Conservation (phyloP, 169 alveolate species). For the Blepharisma undulans region DNA sequence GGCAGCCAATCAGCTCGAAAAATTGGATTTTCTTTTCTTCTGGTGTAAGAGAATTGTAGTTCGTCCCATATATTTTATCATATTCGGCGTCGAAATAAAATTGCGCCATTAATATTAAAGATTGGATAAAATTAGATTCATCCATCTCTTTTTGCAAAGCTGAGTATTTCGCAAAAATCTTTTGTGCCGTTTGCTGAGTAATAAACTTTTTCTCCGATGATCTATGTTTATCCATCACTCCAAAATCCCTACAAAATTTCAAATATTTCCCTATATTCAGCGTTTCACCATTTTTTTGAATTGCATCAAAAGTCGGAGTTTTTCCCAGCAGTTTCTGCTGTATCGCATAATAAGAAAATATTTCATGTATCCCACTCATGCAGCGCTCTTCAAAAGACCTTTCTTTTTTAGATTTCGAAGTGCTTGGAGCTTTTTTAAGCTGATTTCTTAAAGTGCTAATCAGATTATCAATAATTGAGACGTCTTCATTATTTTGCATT, state of each 20-base stretch:
- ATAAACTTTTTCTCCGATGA: not conserved
- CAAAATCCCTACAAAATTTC: slow-evolving; percentile 52
- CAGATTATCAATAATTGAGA: not conserved
- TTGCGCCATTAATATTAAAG: not conserved
- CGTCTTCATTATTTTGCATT: not conserved
- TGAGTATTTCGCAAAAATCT: not conserved
- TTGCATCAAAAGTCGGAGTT: slow-evolving; percentile 63
- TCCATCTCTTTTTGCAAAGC: slow-evolving; percentile 10
- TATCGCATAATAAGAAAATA: slow-evolving; percentile 49
- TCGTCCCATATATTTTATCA: not conserved
- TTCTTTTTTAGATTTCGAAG: not conserved
- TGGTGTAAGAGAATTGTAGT: not conserved
- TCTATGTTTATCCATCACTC: not conserved
- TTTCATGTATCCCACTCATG: slow-evolving; percentile 40
- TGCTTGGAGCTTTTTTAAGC: not conserved
- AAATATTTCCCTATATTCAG: slow-evolving; percentile 61
- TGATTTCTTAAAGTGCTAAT: not conserved
- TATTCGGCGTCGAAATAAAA: slow-evolving; percentile 10
- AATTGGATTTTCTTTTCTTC: not conserved
- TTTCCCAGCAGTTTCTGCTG: slow-evolving; percentile 55
- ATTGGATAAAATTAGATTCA: not conserved
- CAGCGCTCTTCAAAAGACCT: slow-evolving; percentile 30
- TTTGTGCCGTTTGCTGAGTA: not conserved
- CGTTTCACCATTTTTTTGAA: slow-evolving; percentile 38
- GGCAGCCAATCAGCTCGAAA: not conserved